These are phyloP conservation scores for Apocynum venetum DNA, from an alignment of 257 asterid species.

Conservation along the genomic window DNA sequence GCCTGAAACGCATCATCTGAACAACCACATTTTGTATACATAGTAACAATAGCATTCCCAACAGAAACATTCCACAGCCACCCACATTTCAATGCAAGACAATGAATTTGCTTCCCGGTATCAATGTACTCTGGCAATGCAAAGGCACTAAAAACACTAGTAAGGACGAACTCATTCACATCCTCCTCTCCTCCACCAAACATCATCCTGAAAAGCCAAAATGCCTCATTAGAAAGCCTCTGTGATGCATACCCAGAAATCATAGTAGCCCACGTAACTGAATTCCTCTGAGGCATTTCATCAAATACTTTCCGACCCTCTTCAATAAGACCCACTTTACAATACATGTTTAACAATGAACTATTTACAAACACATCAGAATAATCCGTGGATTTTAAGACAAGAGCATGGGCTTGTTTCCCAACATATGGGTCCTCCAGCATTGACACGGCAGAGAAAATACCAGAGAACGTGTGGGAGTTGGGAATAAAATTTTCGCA, in stretches of 20 bases:
- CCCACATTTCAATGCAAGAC: conserved; percentile 51
- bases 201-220: conserved; percentile 46
- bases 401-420: conserved; percentile 50
- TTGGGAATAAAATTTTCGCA: conserved; percentile 38
- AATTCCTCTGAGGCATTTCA: conserved; percentile 66
- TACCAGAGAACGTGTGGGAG: conserved; percentile 66
- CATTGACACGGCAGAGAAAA: conserved; percentile 52
- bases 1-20: conserved; percentile 45
- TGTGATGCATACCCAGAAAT: conserved; percentile 67
- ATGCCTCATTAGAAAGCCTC: conserved; percentile 49
- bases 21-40: conserved; percentile 73
- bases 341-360: conserved; percentile 53
- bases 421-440: conserved; percentile 38
- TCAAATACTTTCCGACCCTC: conserved; percentile 65
- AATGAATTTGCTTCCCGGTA: conserved; percentile 62
- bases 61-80: conserved; percentile 46
- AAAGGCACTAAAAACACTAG: conserved; percentile 73
- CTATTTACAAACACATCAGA: conserved; percentile 68
- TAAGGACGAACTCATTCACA: conserved; percentile 62
- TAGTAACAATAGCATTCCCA: conserved; percentile 76
- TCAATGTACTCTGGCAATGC: conserved; percentile 32
- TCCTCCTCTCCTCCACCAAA: conserved; percentile 31
- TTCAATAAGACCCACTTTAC: conserved; percentile 45
- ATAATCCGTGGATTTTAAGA: conserved; percentile 31
- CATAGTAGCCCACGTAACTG: conserved; percentile 84